These are phyloP conservation scores for Conoideocrella luteorostrata DNA, from an alignment of 2,329 filamentous ascomycete genomes.

Conservation along the genomic window DNA sequence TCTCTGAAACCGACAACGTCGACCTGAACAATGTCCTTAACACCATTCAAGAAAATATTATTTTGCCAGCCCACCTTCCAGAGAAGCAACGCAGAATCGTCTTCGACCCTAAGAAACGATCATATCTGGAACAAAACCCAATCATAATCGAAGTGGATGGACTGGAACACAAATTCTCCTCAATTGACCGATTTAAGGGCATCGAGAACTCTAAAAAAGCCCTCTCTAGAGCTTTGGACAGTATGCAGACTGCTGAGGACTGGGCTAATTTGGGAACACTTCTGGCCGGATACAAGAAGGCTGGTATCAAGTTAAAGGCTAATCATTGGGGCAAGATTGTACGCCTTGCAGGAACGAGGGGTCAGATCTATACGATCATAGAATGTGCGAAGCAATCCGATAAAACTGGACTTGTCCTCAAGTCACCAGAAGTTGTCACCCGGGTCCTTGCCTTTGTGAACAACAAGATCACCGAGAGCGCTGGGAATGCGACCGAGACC, in stretches of 20 bases:
- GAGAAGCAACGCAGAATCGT: conserved; percentile 46
- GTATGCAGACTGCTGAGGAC: conserved; percentile 44
- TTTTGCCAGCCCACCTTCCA: conserved; percentile 56
- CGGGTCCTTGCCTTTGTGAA: conserved; percentile 22
- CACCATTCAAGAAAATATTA: conserved; percentile 49
- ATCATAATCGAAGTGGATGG: conserved; percentile 53
- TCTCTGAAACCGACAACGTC: conserved; percentile 43
- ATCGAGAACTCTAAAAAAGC: conserved; percentile 36
- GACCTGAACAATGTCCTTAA: conserved; percentile 48
- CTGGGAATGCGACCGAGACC: conserved; percentile 29
- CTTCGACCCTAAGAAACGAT: conserved; percentile 38
- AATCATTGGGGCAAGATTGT: conserved; percentile 33
- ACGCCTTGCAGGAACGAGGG: conserved; percentile 32
- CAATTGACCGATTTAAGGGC: conserved; percentile 35
- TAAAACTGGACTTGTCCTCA: conserved; percentile 39
- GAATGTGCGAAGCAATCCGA: conserved; percentile 41
- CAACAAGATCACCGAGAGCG: conserved; percentile 32
- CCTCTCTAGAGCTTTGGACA: conserved; percentile 30
- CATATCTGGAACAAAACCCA: conserved; percentile 46
- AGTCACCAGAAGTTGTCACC: conserved; percentile 31
- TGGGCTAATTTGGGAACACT: conserved; percentile 46
- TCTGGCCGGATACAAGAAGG: conserved; percentile 42
- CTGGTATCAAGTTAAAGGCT: conserved; percentile 30
- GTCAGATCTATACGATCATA: conserved; percentile 39
- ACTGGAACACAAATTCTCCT: conserved; percentile 45